Evolutionary conservation across 164 flowering plant genomes (phyloP).

Genomic region (Nelumbo lutea): DNA sequence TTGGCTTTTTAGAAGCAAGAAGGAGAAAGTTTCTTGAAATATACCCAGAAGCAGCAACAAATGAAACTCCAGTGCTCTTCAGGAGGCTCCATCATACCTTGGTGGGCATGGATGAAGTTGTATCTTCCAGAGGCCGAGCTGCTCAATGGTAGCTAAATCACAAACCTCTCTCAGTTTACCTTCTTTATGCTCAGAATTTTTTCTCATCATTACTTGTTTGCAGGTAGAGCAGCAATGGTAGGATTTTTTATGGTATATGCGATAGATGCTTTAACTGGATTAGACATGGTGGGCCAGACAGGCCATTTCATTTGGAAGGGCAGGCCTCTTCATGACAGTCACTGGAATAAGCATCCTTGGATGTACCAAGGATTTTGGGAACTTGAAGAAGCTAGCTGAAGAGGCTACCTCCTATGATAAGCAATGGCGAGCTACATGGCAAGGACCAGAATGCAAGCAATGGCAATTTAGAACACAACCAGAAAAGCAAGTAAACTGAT

Average conservation of each 20-base stretch:
- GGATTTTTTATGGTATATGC: constrained; percentile 59
- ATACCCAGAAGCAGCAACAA: constrained; percentile 49
- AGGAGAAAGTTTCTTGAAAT: constrained; percentile 55
- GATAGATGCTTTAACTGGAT: constrained; percentile 54
- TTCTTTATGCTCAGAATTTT: too few relatives aligned
- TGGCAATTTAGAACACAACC: constrained; percentile 8
- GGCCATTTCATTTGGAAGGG: constrained; percentile 57
- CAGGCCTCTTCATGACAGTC: constrained; percentile 39
- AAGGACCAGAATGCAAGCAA: constrained; percentile 23
- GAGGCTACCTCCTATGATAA: constrained; percentile 58
- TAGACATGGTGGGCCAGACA: constrained; percentile 54
- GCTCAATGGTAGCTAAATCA: constrained; percentile 37
- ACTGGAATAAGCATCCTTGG: constrained; percentile 33
- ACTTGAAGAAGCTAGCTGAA: constrained; percentile 36
- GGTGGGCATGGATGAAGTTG: constrained; percentile 68
- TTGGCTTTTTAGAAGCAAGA: constrained; percentile 45
- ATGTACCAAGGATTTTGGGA: constrained; percentile 29
- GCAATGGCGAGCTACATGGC: constrained; percentile 68
- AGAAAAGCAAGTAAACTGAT: constrained; percentile 4
- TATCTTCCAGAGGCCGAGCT: constrained; percentile 63
- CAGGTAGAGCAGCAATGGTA: constrained; percentile 69
- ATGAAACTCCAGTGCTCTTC: constrained; percentile 50
- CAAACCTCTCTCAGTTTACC: not conserved
- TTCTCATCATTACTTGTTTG: not conserved
- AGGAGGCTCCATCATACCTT: constrained; percentile 58